Conservation (phyloP, 129 eudicot genomes). For the Dittrichia graveolens region DNA sequence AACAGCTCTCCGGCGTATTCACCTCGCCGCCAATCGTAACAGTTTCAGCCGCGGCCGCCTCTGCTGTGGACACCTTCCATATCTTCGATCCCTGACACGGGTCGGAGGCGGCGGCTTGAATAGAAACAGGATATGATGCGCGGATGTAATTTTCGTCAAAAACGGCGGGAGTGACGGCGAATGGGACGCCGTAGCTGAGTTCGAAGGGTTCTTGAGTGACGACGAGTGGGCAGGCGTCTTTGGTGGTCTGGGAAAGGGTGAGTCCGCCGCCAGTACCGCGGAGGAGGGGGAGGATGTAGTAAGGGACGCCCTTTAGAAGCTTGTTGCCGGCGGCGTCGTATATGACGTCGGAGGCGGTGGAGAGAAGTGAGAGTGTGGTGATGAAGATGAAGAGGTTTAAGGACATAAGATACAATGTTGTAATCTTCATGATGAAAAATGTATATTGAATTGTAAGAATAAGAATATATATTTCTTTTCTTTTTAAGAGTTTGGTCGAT, state of each 20-base stretch:
- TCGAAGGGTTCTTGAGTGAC: constrained; percentile 34
- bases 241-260: constrained; percentile 22
- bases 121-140: constrained; percentile 23
- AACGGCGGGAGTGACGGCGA: constrained; percentile 22
- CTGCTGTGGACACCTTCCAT: constrained; percentile 10
- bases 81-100: constrained; percentile 31
- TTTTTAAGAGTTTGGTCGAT: not conserved
- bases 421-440: constrained; percentile 17
- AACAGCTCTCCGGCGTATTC: constrained; percentile 31
- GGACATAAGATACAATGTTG: not conserved
- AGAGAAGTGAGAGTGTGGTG: constrained; percentile 5
- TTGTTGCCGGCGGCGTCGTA: constrained; percentile 37
- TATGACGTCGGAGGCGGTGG: constrained; percentile 11
- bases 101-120: constrained; percentile 20
- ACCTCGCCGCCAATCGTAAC: constrained; percentile 20
- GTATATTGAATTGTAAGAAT: not conserved
- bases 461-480: not conserved
- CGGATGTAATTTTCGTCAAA: constrained; percentile 30
- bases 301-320: constrained; percentile 33
- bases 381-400: constrained; percentile 5
- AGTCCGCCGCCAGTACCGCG: constrained; percentile 37
- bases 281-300: constrained; percentile 36
- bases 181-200: constrained; percentile 29
- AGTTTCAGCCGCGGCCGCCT: not conserved
- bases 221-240: constrained; percentile 30